Base-by-base conservation (phyloP, 176 grass and related monocot genomes). In the Lolium multiflorum region DNA sequence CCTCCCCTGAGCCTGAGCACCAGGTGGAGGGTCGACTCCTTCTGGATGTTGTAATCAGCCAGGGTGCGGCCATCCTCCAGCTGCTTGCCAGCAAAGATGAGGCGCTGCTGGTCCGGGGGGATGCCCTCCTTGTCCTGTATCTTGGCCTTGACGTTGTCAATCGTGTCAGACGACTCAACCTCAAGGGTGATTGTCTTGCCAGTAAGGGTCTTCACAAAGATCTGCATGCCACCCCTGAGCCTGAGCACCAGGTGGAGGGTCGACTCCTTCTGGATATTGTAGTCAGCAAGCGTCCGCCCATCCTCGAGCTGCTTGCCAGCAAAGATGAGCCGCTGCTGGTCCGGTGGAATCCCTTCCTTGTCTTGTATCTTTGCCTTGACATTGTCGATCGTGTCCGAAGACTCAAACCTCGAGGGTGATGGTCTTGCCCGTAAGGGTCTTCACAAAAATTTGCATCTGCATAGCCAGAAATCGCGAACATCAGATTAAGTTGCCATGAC, bases 251-350 rank as follows among this genome's bases (percentile, higher is more conserved):
- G 28, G 28, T 31, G 28, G 28, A 31, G 28, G 28, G 28, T 31
- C 1, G 28, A 31, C 28, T 31, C 28, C 28, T 31, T 31, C 28
- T 31, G 28, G 28, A 31, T 31, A 31, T 31, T 31, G 28, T 31
- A 31, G 2, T 31, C 28, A 2, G 92, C 95, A 4, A 97, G 95
- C 2, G 95, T 97, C 64, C 88, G 60, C 0, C 90, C 92, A 6
- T 97, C 95, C 35, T 94, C 88, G 3, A 97, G 95, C 86, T 92
- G 90, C 86, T 94, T 97, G 16, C 95, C 92, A 0, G 88, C 90
- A 43, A 92, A 94, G 90, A 97, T 94, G 65, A 97, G 90, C 0
- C 95, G 88, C 81, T 91, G 92, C 88, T 94, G 92, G 84, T 97
- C 92, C 25, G 95, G 90, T 1, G 95, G 90, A 72, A 97, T 94